Evolutionary conservation across 495 filamentous ascomycete species (phyloP), one percentile per base, ranked within the genome.

Genomic region (Talaromyces nanjingensis): DNA sequence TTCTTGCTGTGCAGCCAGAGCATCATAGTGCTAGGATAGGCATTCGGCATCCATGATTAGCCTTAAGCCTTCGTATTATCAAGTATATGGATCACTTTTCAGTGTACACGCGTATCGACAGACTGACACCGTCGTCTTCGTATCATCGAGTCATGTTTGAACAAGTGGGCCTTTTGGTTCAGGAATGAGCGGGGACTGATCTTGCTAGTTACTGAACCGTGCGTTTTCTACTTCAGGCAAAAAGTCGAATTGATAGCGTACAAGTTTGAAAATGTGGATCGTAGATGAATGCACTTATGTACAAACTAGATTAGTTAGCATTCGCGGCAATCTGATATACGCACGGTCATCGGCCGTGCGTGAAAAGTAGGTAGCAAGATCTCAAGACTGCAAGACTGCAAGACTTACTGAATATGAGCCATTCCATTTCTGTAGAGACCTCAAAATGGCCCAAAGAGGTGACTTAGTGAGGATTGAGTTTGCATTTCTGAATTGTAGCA

Each of bases 51-150:
- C 52, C 52, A 2, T 54, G 8, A 56, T 56, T 20, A 55, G 52
- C 24, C 14, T 29, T 14, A 16, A 27, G 22, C 20, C n/a, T 55
- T 37, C 56, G 6, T 25, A 37, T 37, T 37, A 22, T 16, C 8
- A 33, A n/a, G 56, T 37, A 49, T 20, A 62, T 42, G 45, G 31
- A 62, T 62, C 45, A 52, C 45, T 62, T 22, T 49, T 37, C 14
- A 20, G 39, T 52, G 25, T n/a, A 33, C 24, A 31, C 14, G 37
- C 39, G 45, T 62, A 20, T 47, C 9, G 22, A 61, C 16, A 49
- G 24, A 34, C 45, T 47, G 56, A 33, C 31, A 59, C 52, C 18
- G 27, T 33, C 9, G 12, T 54, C 16, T 52, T n/a, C 52, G 33
- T 20, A 33, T 45, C 59, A 49, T 47, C 39, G 45, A 53, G 27